phyloP scores from a whole-genome alignment of 371 early-diverging fungal genomes.

The Rhizomucor miehei region DNA sequence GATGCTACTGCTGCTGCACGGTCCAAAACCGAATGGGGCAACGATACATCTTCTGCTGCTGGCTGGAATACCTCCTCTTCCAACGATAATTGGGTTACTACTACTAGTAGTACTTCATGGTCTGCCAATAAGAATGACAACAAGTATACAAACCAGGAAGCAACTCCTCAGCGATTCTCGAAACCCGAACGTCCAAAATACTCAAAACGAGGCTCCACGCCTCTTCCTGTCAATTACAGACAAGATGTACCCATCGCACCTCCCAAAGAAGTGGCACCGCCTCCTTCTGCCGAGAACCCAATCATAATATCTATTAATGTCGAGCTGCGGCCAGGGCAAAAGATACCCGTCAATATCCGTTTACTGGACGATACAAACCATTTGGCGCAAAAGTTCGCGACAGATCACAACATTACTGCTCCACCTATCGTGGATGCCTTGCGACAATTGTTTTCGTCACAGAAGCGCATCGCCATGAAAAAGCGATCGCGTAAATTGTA shows the following conservation, averaged over 20 bases:
- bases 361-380: conserved; percentile 14
- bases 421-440: conserved; percentile 11
- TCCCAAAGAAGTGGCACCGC: conserved; percentile 10
- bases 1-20: too few species aligned
- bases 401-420: conserved; percentile 2
- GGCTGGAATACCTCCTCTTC: too few species aligned
- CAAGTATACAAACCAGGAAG: too few species aligned
- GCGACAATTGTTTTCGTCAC: conserved; percentile 7
- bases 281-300: conserved; percentile 11
- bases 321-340: conserved; percentile 10
- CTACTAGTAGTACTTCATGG: too few species aligned
- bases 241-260: conserved; percentile 2
- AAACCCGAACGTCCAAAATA: conserved; percentile 9
- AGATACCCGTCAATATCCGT: conserved; percentile 15
- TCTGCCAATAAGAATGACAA: too few species aligned
- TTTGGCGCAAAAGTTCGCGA: conserved; percentile 12
- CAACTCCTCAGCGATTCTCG: conserved; percentile 5
- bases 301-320: conserved; percentile 19
- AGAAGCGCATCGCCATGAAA: conserved; percentile 10
- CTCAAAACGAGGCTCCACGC: background rate
- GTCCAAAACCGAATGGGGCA: too few species aligned
- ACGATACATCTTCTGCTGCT: too few species aligned
- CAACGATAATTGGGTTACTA: too few species aligned
- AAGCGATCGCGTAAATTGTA: conserved; percentile 9
- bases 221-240: conserved; percentile 7